Percentiles rank a stretch among this genome's conserved stretches.
These are phyloP conservation scores for Trichoderma hamatum DNA, from an alignment of 2,329 filamentous ascomycete species.

Conservation along the genomic window DNA sequence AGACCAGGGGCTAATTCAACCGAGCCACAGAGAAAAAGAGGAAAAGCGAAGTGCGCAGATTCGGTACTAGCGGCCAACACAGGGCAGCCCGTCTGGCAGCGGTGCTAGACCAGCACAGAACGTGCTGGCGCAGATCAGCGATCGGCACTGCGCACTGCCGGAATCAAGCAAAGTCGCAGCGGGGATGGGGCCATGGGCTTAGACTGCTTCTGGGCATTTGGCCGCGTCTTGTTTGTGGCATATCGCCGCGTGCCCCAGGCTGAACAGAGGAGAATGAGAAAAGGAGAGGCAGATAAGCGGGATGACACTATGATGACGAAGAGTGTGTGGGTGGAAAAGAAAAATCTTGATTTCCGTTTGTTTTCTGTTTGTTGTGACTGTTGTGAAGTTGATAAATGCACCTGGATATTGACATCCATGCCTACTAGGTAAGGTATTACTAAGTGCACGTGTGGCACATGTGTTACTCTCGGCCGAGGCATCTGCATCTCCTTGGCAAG, in stretches of 20 bases:
- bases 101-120: not conserved
- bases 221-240: constrained; percentile 4
- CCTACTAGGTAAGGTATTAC: too few relatives aligned
- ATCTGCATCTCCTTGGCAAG: not conserved
- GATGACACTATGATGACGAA: not conserved
- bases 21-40: not conserved
- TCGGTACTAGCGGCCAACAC: not conserved
- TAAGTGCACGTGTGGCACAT: not conserved
- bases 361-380: not conserved
- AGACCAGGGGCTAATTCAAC: not conserved
- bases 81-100: not conserved
- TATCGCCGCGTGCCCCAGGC: not conserved
- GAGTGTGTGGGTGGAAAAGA: not conserved
- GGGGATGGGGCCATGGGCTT: not conserved
- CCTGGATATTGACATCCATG: too few relatives aligned
- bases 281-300: not conserved
- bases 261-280: not conserved
- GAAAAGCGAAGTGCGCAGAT: not conserved
- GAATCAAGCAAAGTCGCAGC: constrained; percentile 5
- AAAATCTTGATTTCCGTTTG: not conserved
- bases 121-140: constrained; percentile 11
- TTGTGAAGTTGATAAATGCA: not conserved
- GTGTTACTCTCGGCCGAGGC: not conserved
- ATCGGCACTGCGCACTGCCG: constrained; percentile 16
- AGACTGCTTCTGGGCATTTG: constrained; percentile 20